A percentile compares a stretch with the other conserved stretches of the same genome.
Evolutionary conservation across 495 filamentous ascomycete species (phyloP).

Genomic region (Thozetella sp.): DNA sequence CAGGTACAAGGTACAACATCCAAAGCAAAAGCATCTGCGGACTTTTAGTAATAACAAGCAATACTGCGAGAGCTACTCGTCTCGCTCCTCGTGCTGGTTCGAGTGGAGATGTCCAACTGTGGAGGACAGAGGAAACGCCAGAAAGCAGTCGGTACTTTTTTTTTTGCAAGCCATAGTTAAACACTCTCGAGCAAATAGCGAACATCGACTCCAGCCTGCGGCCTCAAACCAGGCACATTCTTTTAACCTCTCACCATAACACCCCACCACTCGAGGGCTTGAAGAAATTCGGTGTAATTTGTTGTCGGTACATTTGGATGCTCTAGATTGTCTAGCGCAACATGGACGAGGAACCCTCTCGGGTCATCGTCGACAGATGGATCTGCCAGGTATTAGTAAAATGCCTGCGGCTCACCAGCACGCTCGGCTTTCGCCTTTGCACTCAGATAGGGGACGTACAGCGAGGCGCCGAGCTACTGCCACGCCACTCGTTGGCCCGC

Average conservation of each 20-base stretch:
- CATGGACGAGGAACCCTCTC: conserved; percentile 23
- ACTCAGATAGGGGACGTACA: conserved; percentile 15
- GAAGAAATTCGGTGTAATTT: conserved; percentile 1
- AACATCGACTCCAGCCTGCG: not conserved
- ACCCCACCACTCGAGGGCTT: conserved; percentile 2
- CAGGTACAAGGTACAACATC: no score
- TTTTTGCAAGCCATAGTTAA: not conserved
- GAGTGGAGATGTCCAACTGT: not conserved
- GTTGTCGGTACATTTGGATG: not conserved
- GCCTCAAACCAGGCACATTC: no score
- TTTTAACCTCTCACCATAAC: conserved; percentile 8
- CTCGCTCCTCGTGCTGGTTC: not conserved
- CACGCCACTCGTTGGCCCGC: conserved; percentile 14
- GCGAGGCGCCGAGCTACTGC: conserved; percentile 5
- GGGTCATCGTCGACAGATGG: conserved; percentile 10
- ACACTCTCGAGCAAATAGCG: not conserved
- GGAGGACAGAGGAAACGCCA: conserved; percentile 4
- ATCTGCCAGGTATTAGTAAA: not conserved
- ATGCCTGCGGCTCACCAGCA: not conserved
- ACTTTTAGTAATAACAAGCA: no score
- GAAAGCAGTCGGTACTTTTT: not conserved
- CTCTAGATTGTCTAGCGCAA: conserved; percentile 19
- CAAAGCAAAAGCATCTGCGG: no score
- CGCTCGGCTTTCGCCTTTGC: not conserved
- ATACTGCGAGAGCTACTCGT: not conserved